Evolutionary conservation across 2,329 filamentous ascomycete genomes (phyloP), one percentile per base, ranked within the genome.

Genomic region (Colletotrichum orchidophilum): DNA sequence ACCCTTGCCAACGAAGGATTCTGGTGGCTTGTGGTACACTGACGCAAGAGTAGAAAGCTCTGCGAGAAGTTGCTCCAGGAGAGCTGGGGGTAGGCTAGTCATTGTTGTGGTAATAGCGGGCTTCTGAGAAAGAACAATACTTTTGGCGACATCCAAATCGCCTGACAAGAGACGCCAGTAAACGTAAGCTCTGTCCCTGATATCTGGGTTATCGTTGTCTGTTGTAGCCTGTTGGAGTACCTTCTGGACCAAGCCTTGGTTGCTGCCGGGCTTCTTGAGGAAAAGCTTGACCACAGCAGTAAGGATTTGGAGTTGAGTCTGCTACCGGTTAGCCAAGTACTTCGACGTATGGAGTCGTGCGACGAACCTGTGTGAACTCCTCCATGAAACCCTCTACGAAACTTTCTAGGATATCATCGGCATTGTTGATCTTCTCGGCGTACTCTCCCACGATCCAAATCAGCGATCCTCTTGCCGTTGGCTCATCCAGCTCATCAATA

Each of bases 401-500:
- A 21, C 93, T 92, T 63, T 91, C 88, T 70, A 99, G 83, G 73
- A 99, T 98, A 76, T 98, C 94, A 74, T 95, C 95, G n/a, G 96
- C 96, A 77, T 99, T 98, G 84, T 90, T 97, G 78, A 99, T 99
- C 87, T 99, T 99, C 85, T 99, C 96, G 0, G 96, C 96, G 80
- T 99, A 99, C 81, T 99, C 96, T 75, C 96, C 96, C 6, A 99
- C 96, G 75, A 99, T 98, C 96, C 96, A 99, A 78, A 99, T 98
- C 71, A 99, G 85, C 26, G 96, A 93, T 3, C 93, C 95, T 77
- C 96, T 88, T 7, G 96, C 96, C 76, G 95, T 92, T 1, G 96
- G 95, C 81, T 99, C 96, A 78, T 99, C 96, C 75, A 99, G 83
- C 76, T 99, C 96, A 77, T 99, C 96, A 73, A 99, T 98, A 79